Evolutionary conservation across 148 eudicot species (phyloP), one percentile per base, ranked within the genome.

Genomic region (Camellia granthamiana): DNA sequence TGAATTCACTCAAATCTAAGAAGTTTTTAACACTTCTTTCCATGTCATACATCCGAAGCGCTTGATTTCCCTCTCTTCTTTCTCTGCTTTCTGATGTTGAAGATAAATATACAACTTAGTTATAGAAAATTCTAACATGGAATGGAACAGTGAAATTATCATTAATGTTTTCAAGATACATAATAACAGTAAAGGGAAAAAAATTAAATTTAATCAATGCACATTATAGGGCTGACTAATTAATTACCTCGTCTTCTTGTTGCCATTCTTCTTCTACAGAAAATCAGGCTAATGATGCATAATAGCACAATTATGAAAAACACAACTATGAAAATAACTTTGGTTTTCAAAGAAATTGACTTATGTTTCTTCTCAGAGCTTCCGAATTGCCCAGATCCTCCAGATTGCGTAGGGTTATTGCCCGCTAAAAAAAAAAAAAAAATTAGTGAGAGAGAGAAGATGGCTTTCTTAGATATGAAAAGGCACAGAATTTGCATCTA

Each of bases 41-140:
- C 14, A 5, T 70, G 19, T 69, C 44, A 60, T 44, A 46, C 56
- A 49, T 10, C 2, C 19, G 56, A 44, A 18, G 69, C 3, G 18
- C 81, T 3, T 49, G 41, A 78, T 78, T 69, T n/a, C 41, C 52
- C 52, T 49, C 6, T 49, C 52, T 49, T 5, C 7, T 68, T 58
- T 8, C 30, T 56, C 16, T 69, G 73, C 73, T 69, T 44, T 16
- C 73, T 69, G 64, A 56, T n/a, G 43, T 18, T 41, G 43, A 78
- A 69, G 10, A 54, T 12, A 78, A 30, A 18, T 14, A 54, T 65
- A 19, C 3, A 65, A 2, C 14, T 21, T 49, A 49, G 52, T 49
- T 49, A 4, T 49, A 49, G 6, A 49, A 4, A 7, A 4, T 49
- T 49, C 6, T 49, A 4, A 49, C 7, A 49, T 49, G 5, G 52